Evolutionary conservation across 352 stramenopile genomes (phyloP), one percentile per base, ranked within the genome.

Genomic region (Globisporangium mamillatum): DNA sequence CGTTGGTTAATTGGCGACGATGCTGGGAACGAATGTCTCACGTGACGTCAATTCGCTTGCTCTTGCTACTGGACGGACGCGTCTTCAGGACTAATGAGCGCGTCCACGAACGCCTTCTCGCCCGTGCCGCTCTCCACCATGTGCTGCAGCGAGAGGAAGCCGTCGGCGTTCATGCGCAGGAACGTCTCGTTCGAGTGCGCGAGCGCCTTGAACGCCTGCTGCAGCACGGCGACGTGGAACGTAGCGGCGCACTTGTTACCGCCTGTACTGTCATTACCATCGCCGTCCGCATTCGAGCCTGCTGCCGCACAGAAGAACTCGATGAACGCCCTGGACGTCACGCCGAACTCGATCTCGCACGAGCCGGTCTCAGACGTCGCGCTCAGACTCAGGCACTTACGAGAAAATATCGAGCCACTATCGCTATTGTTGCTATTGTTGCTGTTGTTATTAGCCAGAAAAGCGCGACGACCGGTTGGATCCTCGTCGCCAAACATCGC

Each of bases 81-180:
- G 44, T 93, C 88, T 63, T 95, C 88, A 3, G 85, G 86, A 70
- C 88, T 92, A 57, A 95, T 86, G 22, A 94, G 70, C 20, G 81
- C 86, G 58, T 95, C 88, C 8, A 94, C 79, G 60, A 95, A 95
- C 10, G 84, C 86, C 58, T 89, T 91, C 22, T 93, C 80, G 53
- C 86, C 86, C 24, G 80, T 82, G 10, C 81, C 80, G 32, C 75
- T 85, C 60, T 90, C 78, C 46, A 91, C 75, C 86, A 93, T 92
- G 73, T 93, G 86, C 74, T 95, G 88, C 60, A 95, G 80, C 0
- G 88, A 95, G 50, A 93, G 65, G 60, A 94, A 94, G 0, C 88
- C 88, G 50, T 92, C 75, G 14, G 76, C 74, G 58, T 94, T 95
- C 80, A 95, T 88, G 14, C 88, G 82, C 59, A 95, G 69, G 55